Evolutionary conservation across 1,284 basidiomycete species (phyloP).

Genomic region (Cryptococcus deneoformans): DNA sequence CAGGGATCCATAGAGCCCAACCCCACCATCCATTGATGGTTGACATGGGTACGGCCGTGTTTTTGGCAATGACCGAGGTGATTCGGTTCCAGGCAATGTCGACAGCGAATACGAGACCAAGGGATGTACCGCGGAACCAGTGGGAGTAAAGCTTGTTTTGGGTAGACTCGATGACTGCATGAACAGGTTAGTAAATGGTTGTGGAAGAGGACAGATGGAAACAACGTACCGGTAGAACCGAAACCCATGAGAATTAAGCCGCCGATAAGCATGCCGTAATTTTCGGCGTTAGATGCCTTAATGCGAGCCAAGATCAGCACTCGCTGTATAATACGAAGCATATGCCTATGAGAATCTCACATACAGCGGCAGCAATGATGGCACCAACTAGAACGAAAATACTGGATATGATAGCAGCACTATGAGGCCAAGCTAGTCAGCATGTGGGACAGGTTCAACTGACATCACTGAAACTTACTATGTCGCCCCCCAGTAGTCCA

Average conservation of each 20-base stretch:
- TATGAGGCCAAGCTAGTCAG: not conserved
- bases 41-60: slow-evolving; percentile 45
- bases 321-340: too few species aligned
- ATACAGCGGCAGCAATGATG: slow-evolving; percentile 32
- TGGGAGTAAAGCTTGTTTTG: slow-evolving; percentile 43
- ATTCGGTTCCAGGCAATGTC: slow-evolving; percentile 39
- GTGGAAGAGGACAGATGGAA: not conserved
- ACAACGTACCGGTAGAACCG: slow-evolving; percentile 21
- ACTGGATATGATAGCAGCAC: slow-evolving; percentile 36
- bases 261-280: slow-evolving; percentile 30
- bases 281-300: slow-evolving; percentile 29
- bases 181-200: not conserved
- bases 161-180: slow-evolving; percentile 30
- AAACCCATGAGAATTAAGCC: slow-evolving; percentile 39
- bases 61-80: slow-evolving; percentile 32
- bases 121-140: slow-evolving; percentile 35
- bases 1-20: slow-evolving; percentile 49
- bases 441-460: not conserved
- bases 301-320: not conserved
- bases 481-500: slow-evolving; percentile 48
- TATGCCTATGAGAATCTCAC: slow-evolving; percentile 5
- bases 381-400: slow-evolving; percentile 41
- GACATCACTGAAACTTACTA: slow-evolving; percentile 20
- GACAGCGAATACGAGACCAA: slow-evolving; percentile 33
- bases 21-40: slow-evolving; percentile 45